Base-by-base conservation (phyloP, 768 basidiomycete species). In the Boletus subcaerulescens region DNA sequence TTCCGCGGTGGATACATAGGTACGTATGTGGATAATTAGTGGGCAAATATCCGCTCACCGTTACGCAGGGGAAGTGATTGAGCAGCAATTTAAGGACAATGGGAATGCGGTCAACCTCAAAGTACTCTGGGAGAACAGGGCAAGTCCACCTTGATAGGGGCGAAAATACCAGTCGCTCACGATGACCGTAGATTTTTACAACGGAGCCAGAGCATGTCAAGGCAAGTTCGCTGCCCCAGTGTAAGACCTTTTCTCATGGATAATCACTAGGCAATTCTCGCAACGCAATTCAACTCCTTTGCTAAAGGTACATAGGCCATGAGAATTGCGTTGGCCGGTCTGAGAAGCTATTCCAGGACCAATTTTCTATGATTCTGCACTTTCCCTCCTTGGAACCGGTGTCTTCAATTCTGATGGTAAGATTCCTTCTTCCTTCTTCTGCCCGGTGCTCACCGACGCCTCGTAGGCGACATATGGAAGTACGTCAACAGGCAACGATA, bases 321-420 rank as follows among this genome's bases (percentile, higher is more conserved):
- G 51, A 39, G 18, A 20, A 58, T 38, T 29, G 61, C 55, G 14
- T 50, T 48, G 7, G 62, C 53, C 29, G 53, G 62, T 45, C 63
- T 69, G 52, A 70, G 62, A 45, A 55, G 52, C 35, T 60, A 40
- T 29, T 29, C 5, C 42, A 63, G 62, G 65, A 4, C 53, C 60
- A 12, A 29, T 58, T 35, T 52, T 49, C n/a, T 55, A 29, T 15
- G 59, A 60, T 15, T 45, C 24, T 13, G 4, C 51, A n/a, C 36
- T 61, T 10, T 69, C 73, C 4, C 64, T 84, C 5, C 69, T 85
- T 4, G 84, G 84, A 14, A 75, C 75, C 6, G 85, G 85, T 0
- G 82, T 86, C 0, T 85, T 86, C 68, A 83, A 80, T 56, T 75
- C 80, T 3, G 81, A 83, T 60, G 80, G 83, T 77, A 60, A 47